Evolutionary conservation across 73 alveolate species (phyloP).

Genomic region (Paraurostyla sp.): DNA sequence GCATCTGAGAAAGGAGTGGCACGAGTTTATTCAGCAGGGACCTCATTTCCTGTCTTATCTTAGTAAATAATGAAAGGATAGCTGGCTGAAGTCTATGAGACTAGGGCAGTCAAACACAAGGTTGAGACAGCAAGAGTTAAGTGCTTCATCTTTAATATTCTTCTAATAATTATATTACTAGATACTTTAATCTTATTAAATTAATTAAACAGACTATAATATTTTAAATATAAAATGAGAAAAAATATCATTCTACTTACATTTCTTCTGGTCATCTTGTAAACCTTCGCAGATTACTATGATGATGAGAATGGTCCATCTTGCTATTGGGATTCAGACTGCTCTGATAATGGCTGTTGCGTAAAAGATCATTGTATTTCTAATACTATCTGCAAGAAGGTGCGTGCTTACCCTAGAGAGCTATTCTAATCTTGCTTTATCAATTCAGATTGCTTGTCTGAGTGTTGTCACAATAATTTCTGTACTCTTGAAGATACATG

Average conservation of each 20-base stretch:
- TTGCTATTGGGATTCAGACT: slow-evolving; percentile 55
- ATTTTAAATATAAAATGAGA: not conserved
- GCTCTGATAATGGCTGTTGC: slow-evolving; percentile 33
- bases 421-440: slow-evolving; percentile 28
- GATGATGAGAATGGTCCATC: slow-evolving; percentile 7
- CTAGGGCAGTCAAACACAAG: not conserved
- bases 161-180: slow-evolving; percentile 1
- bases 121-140: slow-evolving; percentile 21
- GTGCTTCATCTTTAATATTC: slow-evolving; percentile 26
- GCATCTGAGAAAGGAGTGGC: not conserved
- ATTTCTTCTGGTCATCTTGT: not conserved
- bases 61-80: slow-evolving; percentile 54
- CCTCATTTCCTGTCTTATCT: not conserved
- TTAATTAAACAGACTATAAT: not conserved
- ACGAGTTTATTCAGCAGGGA: not conserved
- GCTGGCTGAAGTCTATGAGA: not conserved
- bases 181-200: slow-evolving; percentile 39
- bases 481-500: slow-evolving; percentile 37
- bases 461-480: slow-evolving; percentile 52
- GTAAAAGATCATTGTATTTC: slow-evolving; percentile 7
- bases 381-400: not conserved
- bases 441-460: slow-evolving; percentile 14
- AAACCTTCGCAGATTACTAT: not conserved
- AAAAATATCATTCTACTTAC: not conserved
- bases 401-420: slow-evolving; percentile 19